phyloP scores from a whole-genome alignment of 2,329 filamentous ascomycete species.

The Botrytis medusae region DNA sequence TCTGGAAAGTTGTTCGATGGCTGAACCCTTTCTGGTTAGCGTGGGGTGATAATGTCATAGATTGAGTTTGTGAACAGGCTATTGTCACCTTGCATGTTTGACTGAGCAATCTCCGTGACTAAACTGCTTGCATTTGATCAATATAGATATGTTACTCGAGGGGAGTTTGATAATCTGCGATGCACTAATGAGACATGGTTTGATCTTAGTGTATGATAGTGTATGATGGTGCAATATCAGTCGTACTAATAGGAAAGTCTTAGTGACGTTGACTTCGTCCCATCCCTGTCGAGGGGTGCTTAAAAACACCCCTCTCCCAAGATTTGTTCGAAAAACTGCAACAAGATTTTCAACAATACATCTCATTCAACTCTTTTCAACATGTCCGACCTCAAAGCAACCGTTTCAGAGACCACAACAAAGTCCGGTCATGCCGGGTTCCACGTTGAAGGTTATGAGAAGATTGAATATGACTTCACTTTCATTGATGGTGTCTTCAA shows the following conservation, averaged over 20 bases:
- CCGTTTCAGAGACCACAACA: conserved; percentile 59
- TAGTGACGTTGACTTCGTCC: not conserved
- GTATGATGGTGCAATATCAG: conserved; percentile 11
- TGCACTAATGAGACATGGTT: conserved; percentile 10
- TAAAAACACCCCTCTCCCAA: conserved; percentile 1
- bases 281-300: not conserved
- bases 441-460: conserved; percentile 71
- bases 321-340: not conserved
- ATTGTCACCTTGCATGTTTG: conserved; percentile 10
- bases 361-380: conserved; percentile 27
- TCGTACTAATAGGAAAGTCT: conserved; percentile 10
- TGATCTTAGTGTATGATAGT: conserved; percentile 9
- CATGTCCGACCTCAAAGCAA: conserved; percentile 71
- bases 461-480: conserved; percentile 73
- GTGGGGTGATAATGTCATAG: conserved; percentile 15
- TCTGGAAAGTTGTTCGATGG: conserved; percentile 8
- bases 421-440: conserved; percentile 50
- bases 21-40: conserved; percentile 4
- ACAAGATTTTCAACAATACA: not conserved
- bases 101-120: conserved; percentile 6
- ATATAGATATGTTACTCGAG: conserved; percentile 11
- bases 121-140: conserved; percentile 12
- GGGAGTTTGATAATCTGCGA: conserved; percentile 3
- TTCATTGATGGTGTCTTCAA: conserved; percentile 71
- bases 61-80: not conserved